A percentile compares a stretch with the other conserved stretches of the same genome.
These are phyloP conservation scores for Chimonanthus salicifolius DNA, from an alignment of 164 flowering plant species.

Conservation along the genomic window DNA sequence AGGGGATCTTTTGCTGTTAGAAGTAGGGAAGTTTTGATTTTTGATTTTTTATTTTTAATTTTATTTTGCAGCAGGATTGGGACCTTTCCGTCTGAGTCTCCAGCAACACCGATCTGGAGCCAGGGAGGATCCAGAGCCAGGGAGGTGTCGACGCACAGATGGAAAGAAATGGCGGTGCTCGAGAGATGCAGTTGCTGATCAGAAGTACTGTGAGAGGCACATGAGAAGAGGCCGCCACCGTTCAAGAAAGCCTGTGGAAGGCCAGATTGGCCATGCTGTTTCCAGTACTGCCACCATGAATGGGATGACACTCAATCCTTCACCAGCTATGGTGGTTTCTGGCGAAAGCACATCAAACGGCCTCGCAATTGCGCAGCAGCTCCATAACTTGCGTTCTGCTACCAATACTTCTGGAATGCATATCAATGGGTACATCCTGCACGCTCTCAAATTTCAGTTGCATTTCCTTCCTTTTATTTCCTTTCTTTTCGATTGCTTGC, in stretches of 20 bases:
- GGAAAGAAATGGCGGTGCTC: conserved; percentile 99
- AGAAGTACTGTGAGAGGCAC: conserved; percentile 93
- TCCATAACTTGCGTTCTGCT: conserved; percentile 31
- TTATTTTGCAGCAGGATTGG: conserved; percentile 65
- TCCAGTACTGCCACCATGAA: conserved; percentile 35
- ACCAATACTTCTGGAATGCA: conserved; percentile 27
- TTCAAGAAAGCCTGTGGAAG: conserved; percentile 99
- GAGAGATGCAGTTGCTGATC: conserved; percentile 84
- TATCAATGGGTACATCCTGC: conserved; percentile 34
- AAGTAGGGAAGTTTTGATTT: too few species aligned
- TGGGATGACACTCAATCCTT: conserved; percentile 24
- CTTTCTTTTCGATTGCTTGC: neutral
- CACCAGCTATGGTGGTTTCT: conserved; percentile 30
- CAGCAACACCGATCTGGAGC: conserved; percentile 80
- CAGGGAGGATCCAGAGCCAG: conserved; percentile 28
- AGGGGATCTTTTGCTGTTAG: too few species aligned
- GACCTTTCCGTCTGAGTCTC: conserved; percentile 77
- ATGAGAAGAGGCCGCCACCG: conserved; percentile 94
- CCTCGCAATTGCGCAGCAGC: conserved; percentile 35
- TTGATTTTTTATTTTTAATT: too few species aligned
- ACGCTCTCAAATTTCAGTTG: too few species aligned
- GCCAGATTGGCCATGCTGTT: conserved; percentile 69
- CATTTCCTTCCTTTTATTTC: neutral
- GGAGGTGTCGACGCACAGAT: conserved; percentile 89
- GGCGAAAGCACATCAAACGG: conserved; percentile 33